These are phyloP conservation scores for Cryptosporidium ryanae DNA, from an alignment of 169 alveolate species.

Conservation along the genomic window DNA sequence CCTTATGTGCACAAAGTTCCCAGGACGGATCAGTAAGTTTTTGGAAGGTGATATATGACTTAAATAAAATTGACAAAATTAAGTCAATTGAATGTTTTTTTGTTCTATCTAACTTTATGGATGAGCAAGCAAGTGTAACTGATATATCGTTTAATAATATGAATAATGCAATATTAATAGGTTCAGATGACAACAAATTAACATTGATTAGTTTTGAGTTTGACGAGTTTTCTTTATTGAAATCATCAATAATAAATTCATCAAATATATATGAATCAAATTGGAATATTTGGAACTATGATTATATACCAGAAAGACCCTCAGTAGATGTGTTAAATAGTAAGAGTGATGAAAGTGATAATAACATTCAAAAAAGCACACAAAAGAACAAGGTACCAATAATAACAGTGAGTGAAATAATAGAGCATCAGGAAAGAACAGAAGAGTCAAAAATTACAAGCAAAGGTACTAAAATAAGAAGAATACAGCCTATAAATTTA, in stretches of 20 bases:
- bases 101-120: constrained; percentile 66
- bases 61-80: neutral
- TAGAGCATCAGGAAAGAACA: constrained; percentile 49
- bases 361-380: neutral
- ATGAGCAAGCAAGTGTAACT: constrained; percentile 72
- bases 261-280: neutral
- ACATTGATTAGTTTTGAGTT: constrained; percentile 39
- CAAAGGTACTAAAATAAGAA: constrained; percentile 53
- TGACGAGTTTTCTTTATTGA: constrained; percentile 54
- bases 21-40: constrained; percentile 71
- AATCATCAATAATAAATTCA: constrained; percentile 8
- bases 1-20: constrained; percentile 61
- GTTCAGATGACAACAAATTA: constrained; percentile 70
- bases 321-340: neutral
- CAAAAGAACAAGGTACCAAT: constrained; percentile 12
- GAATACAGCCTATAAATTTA: constrained; percentile 64
- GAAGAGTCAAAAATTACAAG: constrained; percentile 44
- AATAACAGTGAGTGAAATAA: constrained; percentile 46
- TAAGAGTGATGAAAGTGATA: neutral
- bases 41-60: constrained; percentile 65
- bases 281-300: constrained; percentile 55
- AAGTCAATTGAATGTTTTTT: constrained; percentile 62
- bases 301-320: constrained; percentile 44
- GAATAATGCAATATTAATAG: constrained; percentile 27
- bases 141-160: constrained; percentile 45